Conservation (phyloP, 805 yeast species). For the Tetrapisispora pingtungensis region DNA sequence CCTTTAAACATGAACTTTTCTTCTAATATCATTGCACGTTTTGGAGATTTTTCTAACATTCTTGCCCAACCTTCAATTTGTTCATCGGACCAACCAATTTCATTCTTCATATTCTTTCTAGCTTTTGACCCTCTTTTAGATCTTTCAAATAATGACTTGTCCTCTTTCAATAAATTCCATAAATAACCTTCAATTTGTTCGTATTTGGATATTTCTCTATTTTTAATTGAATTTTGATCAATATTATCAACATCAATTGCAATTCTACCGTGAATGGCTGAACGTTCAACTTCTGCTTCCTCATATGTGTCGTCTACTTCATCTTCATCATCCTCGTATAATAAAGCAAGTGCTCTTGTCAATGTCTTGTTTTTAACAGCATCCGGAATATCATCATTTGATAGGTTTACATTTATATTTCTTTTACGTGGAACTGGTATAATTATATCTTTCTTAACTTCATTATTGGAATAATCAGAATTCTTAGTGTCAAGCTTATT, state of each 20-base stretch:
- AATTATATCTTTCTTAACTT: constrained; percentile 5
- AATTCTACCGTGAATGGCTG: constrained; percentile 1
- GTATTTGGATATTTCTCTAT: constrained; percentile 16
- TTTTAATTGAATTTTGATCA: constrained; percentile 9
- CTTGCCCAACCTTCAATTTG: constrained; percentile 91
- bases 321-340: constrained; percentile 72
- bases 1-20: constrained; percentile 47
- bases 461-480: constrained; percentile 14
- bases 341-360: constrained; percentile 47
- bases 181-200: constrained; percentile 44
- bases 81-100: constrained; percentile 71
- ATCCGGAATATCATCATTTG: constrained; percentile 30
- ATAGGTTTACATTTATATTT: constrained; percentile 4
- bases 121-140: constrained; percentile 39
- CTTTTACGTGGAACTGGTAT: neutral
- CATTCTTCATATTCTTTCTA: constrained; percentile 42
- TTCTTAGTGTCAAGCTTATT: neutral
- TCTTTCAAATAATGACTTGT: constrained; percentile 40
- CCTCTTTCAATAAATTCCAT: constrained; percentile 45
- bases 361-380: constrained; percentile 49
- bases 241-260: constrained; percentile 4
- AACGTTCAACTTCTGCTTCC: constrained; percentile 32
- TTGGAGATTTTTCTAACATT: constrained; percentile 58
- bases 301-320: constrained; percentile 75
- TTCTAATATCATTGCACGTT: constrained; percentile 51